A percentile compares a stretch with the other conserved stretches of the same genome.
Conservation (phyloP, 202 grass and related monocot genomes). For the Saccharum hybrid region DNA sequence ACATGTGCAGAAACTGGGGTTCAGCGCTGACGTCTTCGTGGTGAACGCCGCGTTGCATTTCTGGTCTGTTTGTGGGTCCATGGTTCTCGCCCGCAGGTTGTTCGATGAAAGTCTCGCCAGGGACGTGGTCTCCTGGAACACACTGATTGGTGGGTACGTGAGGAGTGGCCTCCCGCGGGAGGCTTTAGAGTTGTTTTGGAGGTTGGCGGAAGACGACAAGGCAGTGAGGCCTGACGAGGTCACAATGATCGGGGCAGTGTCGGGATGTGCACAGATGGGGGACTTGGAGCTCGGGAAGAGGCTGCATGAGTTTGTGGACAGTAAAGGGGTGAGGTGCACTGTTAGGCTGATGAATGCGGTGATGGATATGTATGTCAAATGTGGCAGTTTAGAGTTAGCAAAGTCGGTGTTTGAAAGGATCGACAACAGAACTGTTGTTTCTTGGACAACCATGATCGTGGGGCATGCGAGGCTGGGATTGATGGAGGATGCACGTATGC, state of each 20-base stretch:
- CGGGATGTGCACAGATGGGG: conserved; percentile 33
- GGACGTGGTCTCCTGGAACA: conserved; percentile 70
- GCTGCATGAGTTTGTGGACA: conserved; percentile 52
- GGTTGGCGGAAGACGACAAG: conserved; percentile 29
- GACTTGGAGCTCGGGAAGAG: conserved; percentile 51
- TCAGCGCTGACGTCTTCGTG: conserved; percentile 60
- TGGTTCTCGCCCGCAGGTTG: conserved; percentile 35
- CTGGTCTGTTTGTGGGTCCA: conserved; percentile 13
- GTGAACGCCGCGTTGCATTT: conserved; percentile 57
- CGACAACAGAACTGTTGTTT: conserved; percentile 48
- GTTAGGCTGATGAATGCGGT: conserved; percentile 52
- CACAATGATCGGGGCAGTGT: conserved; percentile 55
- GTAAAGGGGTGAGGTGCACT: conserved; percentile 33
- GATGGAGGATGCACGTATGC: conserved; percentile 44
- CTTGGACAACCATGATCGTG: conserved; percentile 73
- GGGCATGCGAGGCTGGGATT: conserved; percentile 46
- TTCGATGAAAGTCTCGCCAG: conserved; percentile 57
- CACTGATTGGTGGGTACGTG: conserved; percentile 59
- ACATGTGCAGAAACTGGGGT: conserved; percentile 50
- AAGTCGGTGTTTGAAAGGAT: conserved; percentile 55
- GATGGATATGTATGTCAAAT: conserved; percentile 74
- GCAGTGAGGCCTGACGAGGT: conserved; percentile 48
- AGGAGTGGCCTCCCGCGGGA: conserved; percentile 11
- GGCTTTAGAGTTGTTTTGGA: conserved; percentile 56
- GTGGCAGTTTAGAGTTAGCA: conserved; percentile 50